A percentile compares a stretch with the other conserved stretches of the same genome.
phyloP scores from a whole-genome alignment of 305 asterid species.

The Vinca major region DNA sequence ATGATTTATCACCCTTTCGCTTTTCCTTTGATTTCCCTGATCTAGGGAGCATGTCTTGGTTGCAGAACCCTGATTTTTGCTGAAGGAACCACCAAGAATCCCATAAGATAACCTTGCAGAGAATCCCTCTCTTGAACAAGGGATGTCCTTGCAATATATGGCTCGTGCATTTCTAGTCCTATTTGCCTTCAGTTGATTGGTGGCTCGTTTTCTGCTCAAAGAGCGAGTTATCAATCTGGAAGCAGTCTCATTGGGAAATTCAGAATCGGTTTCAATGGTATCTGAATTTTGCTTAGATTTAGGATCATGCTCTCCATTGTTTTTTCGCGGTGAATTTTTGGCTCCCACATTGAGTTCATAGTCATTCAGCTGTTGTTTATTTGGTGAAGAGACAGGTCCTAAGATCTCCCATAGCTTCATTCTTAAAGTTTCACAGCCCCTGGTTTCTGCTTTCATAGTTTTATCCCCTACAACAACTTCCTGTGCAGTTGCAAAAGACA shows the following conservation, averaged over 20 bases:
- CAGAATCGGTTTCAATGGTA: conserved; percentile 77
- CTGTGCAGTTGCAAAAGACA: conserved; percentile 26
- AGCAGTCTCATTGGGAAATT: conserved; percentile 25
- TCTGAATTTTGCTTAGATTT: conserved; percentile 53
- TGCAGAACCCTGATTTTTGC: conserved; percentile 33
- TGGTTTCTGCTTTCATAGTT: conserved; percentile 34
- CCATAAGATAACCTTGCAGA: conserved; percentile 32
- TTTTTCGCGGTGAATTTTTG: conserved; percentile 26
- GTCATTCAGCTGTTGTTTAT: conserved; percentile 26
- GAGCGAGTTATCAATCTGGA: conserved; percentile 49
- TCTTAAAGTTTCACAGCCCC: conserved; percentile 55
- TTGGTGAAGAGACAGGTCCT: conserved; percentile 60
- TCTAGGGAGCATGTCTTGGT: conserved; percentile 18
- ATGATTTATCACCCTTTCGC: conserved; percentile 30
- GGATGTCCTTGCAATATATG: conserved; percentile 7
- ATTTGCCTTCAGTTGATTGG: conserved; percentile 25
- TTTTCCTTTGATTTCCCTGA: conserved; percentile 29
- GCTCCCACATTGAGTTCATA: conserved; percentile 19
- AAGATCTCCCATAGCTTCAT: conserved; percentile 76
- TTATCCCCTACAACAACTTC: conserved; percentile 32
- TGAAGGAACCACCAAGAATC: conserved; percentile 33
- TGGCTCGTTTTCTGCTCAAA: conserved; percentile 38
- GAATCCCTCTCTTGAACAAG: conserved; percentile 33
- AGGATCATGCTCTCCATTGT: conserved; percentile 28
- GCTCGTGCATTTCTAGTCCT: conserved; percentile 29